Conservation (phyloP, 805 yeast genomes). For the Pichia sporocuriosa region DNA sequence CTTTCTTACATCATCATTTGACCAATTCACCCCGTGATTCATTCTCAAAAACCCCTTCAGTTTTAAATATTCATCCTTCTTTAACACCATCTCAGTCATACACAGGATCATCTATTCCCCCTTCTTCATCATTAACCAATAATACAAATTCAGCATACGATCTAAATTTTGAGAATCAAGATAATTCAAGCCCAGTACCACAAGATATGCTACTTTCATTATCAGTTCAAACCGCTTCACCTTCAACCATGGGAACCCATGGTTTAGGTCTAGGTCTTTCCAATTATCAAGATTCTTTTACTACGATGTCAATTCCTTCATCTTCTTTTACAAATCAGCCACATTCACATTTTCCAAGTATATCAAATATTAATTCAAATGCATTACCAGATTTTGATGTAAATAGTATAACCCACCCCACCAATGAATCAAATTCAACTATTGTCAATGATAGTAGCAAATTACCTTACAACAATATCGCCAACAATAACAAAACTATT, state of each 20-base stretch:
- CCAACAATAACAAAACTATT: slow-evolving; percentile 6
- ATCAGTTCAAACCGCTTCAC: slow-evolving; percentile 12
- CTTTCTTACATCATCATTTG: slow-evolving; percentile 15
- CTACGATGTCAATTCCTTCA: slow-evolving; percentile 2
- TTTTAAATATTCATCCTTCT: background rate
- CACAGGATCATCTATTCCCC: too few relatives aligned
- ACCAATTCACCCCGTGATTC: slow-evolving; percentile 3
- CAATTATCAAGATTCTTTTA: background rate
- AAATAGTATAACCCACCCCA: too few relatives aligned
- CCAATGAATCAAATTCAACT: slow-evolving; percentile 1
- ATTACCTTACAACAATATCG: background rate
- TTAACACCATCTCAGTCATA: too few relatives aligned
- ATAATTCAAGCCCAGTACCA: slow-evolving; percentile 12
- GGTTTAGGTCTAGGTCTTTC: slow-evolving; percentile 10
- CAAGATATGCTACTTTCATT: slow-evolving; percentile 14
- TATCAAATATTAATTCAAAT: too few relatives aligned
- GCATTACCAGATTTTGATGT: too few relatives aligned
- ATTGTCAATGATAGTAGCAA: background rate
- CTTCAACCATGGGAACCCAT: slow-evolving; percentile 2
- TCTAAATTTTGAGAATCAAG: slow-evolving; percentile 4
- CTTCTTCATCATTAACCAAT: background rate
- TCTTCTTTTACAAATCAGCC: slow-evolving; percentile 5
- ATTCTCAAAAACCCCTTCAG: slow-evolving; percentile 2
- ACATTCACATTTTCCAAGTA: too few relatives aligned
- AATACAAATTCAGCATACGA: background rate